These are phyloP conservation scores for Neltuma alba DNA, from an alignment of 306 rosid species.

Conservation along the genomic window DNA sequence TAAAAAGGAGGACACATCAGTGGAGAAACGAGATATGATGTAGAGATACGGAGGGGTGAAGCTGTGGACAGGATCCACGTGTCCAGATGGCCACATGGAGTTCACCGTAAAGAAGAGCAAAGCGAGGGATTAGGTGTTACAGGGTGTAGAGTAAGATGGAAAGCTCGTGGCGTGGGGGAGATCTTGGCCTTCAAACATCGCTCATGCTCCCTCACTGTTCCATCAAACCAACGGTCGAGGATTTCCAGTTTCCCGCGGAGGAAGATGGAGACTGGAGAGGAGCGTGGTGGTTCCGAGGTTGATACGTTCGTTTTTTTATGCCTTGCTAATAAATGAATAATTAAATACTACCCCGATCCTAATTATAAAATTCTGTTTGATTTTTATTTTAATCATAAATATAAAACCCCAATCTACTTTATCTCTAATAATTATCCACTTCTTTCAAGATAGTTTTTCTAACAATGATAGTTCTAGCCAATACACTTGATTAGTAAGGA, in stretches of 20 bases:
- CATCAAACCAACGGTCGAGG: conserved; percentile 31
- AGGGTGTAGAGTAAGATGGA: conserved; percentile 52
- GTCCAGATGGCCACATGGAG: not conserved
- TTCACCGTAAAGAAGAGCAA: not conserved
- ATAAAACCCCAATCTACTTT: no score
- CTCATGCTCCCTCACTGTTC: not conserved
- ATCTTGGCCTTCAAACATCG: conserved; percentile 36
- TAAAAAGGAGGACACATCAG: not conserved
- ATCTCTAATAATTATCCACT: no score
- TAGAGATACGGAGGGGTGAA: not conserved
- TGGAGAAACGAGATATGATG: not conserved
- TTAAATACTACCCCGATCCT: no score
- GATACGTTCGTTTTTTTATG: no score
- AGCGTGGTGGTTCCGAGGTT: not conserved
- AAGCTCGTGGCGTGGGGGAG: conserved; percentile 52
- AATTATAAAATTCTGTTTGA: no score
- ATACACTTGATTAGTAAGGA: no score
- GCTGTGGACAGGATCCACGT: not conserved
- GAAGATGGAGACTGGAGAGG: no score
- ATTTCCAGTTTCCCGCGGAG: not conserved
- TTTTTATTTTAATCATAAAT: no score
- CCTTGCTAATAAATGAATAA: not conserved
- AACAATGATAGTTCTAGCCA: no score
- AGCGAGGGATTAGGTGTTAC: conserved; percentile 47
- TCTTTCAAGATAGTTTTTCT: no score